A percentile compares a stretch with the other conserved stretches of the same genome.
Evolutionary conservation across 176 grass and related monocot species (phyloP).

Genomic region (Tillandsia fasciculata): DNA sequence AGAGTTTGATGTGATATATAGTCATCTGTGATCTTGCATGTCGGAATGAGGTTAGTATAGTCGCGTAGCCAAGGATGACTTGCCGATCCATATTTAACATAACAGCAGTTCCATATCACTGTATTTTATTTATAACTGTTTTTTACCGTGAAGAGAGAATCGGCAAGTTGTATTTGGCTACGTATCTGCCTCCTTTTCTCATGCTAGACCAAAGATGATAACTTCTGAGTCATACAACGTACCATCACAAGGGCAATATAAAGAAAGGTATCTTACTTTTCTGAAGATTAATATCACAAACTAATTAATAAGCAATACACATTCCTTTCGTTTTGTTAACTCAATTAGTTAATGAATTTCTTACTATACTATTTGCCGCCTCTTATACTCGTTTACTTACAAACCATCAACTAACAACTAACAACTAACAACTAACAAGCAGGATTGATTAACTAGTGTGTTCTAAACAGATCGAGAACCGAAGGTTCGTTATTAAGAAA

Average conservation of each 20-base stretch:
- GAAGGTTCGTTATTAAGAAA: no score
- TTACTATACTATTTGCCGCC: no score
- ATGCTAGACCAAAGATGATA: slow-evolving; percentile 59
- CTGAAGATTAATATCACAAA: no score
- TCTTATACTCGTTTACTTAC: no score
- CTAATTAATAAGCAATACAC: no score
- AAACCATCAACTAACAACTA: no score
- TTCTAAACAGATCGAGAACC: no score
- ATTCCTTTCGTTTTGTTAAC: no score
- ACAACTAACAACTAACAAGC: no score
- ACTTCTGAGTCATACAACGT: neutral
- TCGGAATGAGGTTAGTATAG: slow-evolving; percentile 44
- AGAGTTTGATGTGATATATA: neutral
- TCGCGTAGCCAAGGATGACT: slow-evolving; percentile 96
- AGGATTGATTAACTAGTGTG: no score
- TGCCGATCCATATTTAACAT: slow-evolving; percentile 30
- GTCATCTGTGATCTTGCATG: slow-evolving; percentile 55
- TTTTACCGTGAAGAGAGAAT: neutral
- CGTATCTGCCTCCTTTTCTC: slow-evolving; percentile 66
- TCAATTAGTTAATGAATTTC: no score
- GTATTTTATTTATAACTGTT: neutral
- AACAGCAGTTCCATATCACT: neutral
- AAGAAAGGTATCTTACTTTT: neutral
- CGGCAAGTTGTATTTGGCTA: slow-evolving; percentile 73
- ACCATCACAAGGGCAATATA: neutral